Base-by-base conservation (phyloP, 108 stramenopile species). In the Cyclotella kingstonii region DNA sequence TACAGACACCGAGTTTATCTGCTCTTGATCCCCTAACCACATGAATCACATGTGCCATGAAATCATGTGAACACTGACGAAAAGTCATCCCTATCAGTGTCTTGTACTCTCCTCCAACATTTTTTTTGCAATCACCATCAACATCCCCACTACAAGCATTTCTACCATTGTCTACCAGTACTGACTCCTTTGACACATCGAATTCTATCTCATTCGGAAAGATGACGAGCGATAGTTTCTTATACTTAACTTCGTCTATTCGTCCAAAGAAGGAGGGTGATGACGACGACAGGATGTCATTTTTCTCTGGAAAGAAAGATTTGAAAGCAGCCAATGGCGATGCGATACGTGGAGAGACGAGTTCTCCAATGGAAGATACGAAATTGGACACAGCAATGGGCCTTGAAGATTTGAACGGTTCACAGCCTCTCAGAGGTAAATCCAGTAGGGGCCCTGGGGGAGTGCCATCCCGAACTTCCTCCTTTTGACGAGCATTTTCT, bases 1-100 rank as follows among this genome's bases (percentile, higher is more conserved):
- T 70, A 34, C 45, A 28, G 4, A 76, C 54, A 18, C 74, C 74
- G 42, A 56, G 49, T 22, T 41, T 65, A 38, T 69, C 68, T 8
- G 74, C 74, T 46, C 47, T 47, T 39, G 54, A 56, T 14, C 69
- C 74, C 25, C 51, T 63, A 10, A 21, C 14, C 2, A 76, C 69
- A 33, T 40, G 35, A 21, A 19, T 21, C 18, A 76, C 74, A 65
- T 76, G 68, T 19, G 74, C 74, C 63, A 64, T 63, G 54, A 73
- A 73, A 40, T 65, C 72, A 44, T 43, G 33, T 19, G 63, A 41
- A 45, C 42, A 38, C 40, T 64, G 72, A 0, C 19, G 42, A 5
- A 73, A 60, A 42, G 41, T 58, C 51, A 73, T 64, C 30, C 72
- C 72, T 19, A 73, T 45, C 56, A 73, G 46, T 0, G 54, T 66